Base-by-base conservation (phyloP, 306 rosid genomes). In the Cicer arietinum region DNA sequence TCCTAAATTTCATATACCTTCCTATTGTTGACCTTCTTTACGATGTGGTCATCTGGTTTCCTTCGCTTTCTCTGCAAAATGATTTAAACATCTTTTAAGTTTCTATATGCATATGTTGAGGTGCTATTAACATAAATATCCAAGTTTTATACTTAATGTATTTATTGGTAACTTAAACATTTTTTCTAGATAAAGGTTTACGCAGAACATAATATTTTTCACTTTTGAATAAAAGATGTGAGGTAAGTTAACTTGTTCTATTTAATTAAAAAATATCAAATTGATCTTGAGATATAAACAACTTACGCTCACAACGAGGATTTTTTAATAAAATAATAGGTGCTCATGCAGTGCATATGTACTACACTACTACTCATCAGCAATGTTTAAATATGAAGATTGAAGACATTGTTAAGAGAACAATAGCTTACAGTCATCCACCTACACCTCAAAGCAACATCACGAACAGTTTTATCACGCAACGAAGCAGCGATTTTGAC, bases 361-460 rank as follows among this genome's bases (percentile, higher is more conserved):
- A 30, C 37, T 30, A 4, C 37, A 30, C 37, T 30, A 30, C 37
- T 30, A 30, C 8, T 67, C 39, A 52, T 52, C 45, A 35, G 51
- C 20, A 75, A 57, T 69, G 57, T 69, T 64, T 51, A 50, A 75
- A 18, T 51, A 75, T 35, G 41, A 56, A 20, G 57, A 43, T 66
- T 42, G 39, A 11, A 45, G 42, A 59, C 53, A 69, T 50, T 41
- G 66, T 45, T 25, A 64, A 63, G 39, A 79, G 80, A 68, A 70
- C 64, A 63, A 67, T 88, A 59, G 74, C 92, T 80, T 88, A 93
- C 98, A 75, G 84, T 86, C 95, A 90, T 89, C 98, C 98, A 93
- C 85, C 89, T 84, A 89, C 93, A 89, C 93, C 98, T 88, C 90
- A 93, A 80, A 82, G 98, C 98, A 84, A 93, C 98, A 81, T 93